Percentiles rank a stretch among this genome's conserved stretches.
phyloP scores from a whole-genome alignment of 768 basidiomycete genomes.

The Kwoniella heveanensis region DNA sequence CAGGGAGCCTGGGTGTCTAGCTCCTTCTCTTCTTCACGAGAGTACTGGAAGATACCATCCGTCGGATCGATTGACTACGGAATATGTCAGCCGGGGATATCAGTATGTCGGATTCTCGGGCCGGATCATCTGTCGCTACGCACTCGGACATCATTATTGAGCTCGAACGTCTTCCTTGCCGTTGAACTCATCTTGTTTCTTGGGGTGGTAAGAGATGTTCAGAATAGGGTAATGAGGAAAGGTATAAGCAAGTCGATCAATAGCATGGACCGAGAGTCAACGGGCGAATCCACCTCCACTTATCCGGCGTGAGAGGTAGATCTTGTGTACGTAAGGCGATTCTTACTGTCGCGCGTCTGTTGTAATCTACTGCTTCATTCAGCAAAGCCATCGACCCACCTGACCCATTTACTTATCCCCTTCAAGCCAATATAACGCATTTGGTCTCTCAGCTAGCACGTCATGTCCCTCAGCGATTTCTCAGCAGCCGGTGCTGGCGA shows the following conservation, averaged over 20 bases:
- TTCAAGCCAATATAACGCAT: no score
- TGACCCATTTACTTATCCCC: no score
- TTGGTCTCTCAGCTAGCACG: no score
- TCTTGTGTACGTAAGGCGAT: background rate
- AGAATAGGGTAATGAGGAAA: background rate
- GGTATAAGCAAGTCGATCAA: background rate
- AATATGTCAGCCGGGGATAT: constrained; percentile 7
- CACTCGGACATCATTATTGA: constrained; percentile 56
- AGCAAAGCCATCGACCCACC: no score
- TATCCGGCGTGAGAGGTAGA: background rate
- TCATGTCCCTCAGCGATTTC: constrained; percentile 11
- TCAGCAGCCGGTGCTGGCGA: constrained; percentile 3
- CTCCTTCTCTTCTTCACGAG: constrained; percentile 53
- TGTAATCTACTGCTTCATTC: no score
- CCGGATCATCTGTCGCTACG: background rate
- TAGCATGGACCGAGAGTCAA: no score
- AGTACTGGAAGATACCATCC: constrained; percentile 55
- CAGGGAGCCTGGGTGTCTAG: constrained; percentile 75
- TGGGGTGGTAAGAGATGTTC: background rate
- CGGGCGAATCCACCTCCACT: constrained; percentile 17
- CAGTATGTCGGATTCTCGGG: background rate
- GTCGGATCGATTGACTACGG: constrained; percentile 44
- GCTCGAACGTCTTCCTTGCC: constrained; percentile 56
- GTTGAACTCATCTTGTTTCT: constrained; percentile 17
- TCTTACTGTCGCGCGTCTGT: background rate